Conservation (phyloP, 2,329 filamentous ascomycete species). For the Colletotrichum sansevieriae region DNA sequence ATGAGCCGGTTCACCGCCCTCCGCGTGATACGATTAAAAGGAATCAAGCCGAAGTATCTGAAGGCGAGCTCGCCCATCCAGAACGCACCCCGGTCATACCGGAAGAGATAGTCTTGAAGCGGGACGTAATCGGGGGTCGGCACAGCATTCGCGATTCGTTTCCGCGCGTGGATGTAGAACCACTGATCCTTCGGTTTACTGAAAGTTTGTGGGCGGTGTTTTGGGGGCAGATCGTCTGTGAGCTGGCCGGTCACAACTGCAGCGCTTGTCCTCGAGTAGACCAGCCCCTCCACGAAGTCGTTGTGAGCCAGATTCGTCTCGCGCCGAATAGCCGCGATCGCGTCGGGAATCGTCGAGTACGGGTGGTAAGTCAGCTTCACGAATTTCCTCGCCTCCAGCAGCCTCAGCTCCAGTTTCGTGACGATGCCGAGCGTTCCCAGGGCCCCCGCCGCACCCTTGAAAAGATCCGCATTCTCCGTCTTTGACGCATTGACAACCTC, state of each 20-base stretch:
- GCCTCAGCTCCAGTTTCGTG: conserved; percentile 72
- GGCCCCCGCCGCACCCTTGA: conserved; percentile 73
- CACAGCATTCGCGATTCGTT: conserved; percentile 42
- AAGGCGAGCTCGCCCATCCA: conserved; percentile 76
- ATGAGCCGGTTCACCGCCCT: conserved; percentile 72
- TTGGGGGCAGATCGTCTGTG: conserved; percentile 58
- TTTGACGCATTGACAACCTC: conserved; percentile 67
- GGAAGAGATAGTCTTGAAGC: conserved; percentile 76
- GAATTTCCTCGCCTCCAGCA: conserved; percentile 66
- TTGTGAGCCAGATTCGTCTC: conserved; percentile 54
- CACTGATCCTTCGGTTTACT: conserved; percentile 74
- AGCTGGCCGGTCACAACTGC: conserved; percentile 73
- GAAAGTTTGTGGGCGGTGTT: conserved; percentile 59
- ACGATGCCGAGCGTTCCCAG: conserved; percentile 77
- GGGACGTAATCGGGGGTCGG: conserved; percentile 68
- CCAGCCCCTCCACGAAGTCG: conserved; percentile 79
- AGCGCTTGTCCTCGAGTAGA: conserved; percentile 67
- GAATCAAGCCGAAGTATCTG: conserved; percentile 69
- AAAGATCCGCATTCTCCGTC: conserved; percentile 69
- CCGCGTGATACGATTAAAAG: conserved; percentile 74
- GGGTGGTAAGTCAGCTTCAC: conserved; percentile 71
- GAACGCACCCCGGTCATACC: conserved; percentile 78
- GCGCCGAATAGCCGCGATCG: conserved; percentile 59
- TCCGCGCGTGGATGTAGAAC: conserved; percentile 77
- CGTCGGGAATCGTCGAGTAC: conserved; percentile 53